Evolutionary conservation across 345 rosid species (phyloP).

Genomic region (Citrus mangshanensis): DNA sequence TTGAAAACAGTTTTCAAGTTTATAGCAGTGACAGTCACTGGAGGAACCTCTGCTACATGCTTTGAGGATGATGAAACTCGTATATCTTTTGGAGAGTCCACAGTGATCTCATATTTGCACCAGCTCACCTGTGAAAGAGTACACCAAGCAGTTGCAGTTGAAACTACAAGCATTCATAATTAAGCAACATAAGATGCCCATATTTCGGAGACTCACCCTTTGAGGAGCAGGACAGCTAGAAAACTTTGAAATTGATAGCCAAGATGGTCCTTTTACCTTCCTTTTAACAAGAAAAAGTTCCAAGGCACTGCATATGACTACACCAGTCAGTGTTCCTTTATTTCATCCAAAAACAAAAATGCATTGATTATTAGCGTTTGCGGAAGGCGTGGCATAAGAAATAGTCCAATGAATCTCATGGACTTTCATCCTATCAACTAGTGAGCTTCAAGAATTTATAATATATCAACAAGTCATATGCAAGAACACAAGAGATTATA

Average conservation of each 20-base stretch:
- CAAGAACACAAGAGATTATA: not conserved
- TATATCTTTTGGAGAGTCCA: conserved; percentile 70
- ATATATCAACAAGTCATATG: not conserved
- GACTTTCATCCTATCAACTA: not conserved
- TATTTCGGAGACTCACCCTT: conserved; percentile 49
- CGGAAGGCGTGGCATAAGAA: not conserved
- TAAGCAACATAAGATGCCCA: conserved; percentile 6
- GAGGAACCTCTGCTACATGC: conserved; percentile 58
- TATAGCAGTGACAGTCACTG: conserved; percentile 84
- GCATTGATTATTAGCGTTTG: not conserved
- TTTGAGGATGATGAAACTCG: conserved; percentile 46
- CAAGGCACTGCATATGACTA: conserved; percentile 69
- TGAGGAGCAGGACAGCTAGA: conserved; percentile 64
- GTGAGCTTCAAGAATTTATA: not conserved
- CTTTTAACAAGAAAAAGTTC: conserved; percentile 92
- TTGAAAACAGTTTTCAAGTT: conserved; percentile 83
- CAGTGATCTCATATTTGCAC: conserved; percentile 89
- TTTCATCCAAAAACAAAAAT: not conserved
- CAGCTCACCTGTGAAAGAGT: conserved; percentile 73
- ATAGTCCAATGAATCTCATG: not conserved
- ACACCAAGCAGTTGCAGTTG: conserved; percentile 20
- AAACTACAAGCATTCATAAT: conserved; percentile 12
- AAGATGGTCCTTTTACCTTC: conserved; percentile 88
- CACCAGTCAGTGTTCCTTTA: conserved; percentile 1
- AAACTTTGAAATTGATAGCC: conserved; percentile 82